A percentile compares a stretch with the other conserved stretches of the same genome.
Conservation (phyloP, 2,329 filamentous ascomycete genomes). For the Alternaria burnsii region DNA sequence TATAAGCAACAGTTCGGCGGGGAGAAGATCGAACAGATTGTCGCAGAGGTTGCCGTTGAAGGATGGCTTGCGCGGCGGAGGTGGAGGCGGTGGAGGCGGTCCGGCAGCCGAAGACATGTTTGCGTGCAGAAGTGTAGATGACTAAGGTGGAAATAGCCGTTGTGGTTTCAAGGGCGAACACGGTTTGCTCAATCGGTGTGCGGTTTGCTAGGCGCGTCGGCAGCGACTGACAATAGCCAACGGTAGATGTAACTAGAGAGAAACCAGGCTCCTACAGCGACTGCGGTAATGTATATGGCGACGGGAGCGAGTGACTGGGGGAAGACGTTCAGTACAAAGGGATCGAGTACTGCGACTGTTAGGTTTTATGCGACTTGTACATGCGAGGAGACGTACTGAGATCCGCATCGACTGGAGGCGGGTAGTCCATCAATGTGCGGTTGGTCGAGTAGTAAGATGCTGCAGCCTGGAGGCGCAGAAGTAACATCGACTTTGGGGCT, state of each 20-base stretch:
- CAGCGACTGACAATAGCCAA: slow-evolving; percentile 38
- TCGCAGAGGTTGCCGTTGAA: background rate
- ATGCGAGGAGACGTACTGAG: slow-evolving; percentile 56
- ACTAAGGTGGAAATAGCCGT: background rate
- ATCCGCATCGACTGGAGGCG: slow-evolving; percentile 79
- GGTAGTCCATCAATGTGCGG: slow-evolving; percentile 74
- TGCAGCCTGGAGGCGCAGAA: slow-evolving; percentile 77
- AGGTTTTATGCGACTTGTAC: slow-evolving; percentile 10
- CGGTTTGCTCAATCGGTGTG: slow-evolving; percentile 42
- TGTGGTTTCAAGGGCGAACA: background rate
- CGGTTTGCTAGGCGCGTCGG: slow-evolving; percentile 33
- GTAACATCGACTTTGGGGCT: slow-evolving; percentile 63
- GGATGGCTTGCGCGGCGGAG: slow-evolving; percentile 22
- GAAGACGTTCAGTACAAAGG: slow-evolving; percentile 80
- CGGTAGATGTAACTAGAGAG: slow-evolving; percentile 56
- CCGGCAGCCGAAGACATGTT: slow-evolving; percentile 37
- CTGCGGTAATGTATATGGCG: slow-evolving; percentile 69
- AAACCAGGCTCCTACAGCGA: slow-evolving; percentile 65
- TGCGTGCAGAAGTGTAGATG: background rate
- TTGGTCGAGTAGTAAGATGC: slow-evolving; percentile 88
- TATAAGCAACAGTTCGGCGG: slow-evolving; percentile 57
- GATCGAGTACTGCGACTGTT: slow-evolving; percentile 73
- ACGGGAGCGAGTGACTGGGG: slow-evolving; percentile 80
- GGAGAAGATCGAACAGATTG: slow-evolving; percentile 51
- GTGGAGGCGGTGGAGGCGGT: slow-evolving; percentile 25